Percentiles rank a stretch among this genome's conserved stretches.
Evolutionary conservation across 2,329 filamentous ascomycete species (phyloP).

Genomic region (Tolypocladium amazonense): DNA sequence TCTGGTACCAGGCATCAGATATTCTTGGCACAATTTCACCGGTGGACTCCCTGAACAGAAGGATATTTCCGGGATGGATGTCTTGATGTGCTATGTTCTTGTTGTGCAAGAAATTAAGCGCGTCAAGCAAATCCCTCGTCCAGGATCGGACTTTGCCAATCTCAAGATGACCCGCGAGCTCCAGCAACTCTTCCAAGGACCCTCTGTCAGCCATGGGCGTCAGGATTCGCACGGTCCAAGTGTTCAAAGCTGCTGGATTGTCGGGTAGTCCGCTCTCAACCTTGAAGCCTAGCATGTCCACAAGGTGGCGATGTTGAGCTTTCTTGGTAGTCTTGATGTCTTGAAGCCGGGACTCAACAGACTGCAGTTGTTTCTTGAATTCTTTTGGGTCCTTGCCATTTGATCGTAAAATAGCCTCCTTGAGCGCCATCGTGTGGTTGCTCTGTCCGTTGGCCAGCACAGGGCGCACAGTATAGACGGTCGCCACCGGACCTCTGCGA

Average conservation of each 20-base stretch:
- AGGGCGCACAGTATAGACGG: conserved; percentile 63
- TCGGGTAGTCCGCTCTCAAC: conserved; percentile 46
- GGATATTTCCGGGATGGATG: conserved; percentile 69
- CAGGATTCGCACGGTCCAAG: conserved; percentile 67
- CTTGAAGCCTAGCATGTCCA: conserved; percentile 74
- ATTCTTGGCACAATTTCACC: conserved; percentile 66
- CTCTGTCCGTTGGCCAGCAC: conserved; percentile 43
- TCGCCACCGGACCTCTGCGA: conserved; percentile 54
- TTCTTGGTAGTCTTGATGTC: conserved; percentile 63
- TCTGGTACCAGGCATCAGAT: conserved; percentile 62
- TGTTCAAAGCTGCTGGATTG: conserved; percentile 22
- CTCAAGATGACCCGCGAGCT: conserved; percentile 64
- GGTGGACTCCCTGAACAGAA: conserved; percentile 59
- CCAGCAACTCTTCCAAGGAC: conserved; percentile 70
- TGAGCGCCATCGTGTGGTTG: conserved; percentile 60
- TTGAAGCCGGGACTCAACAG: conserved; percentile 67
- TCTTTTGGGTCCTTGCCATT: conserved; percentile 46
- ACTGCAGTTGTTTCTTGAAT: conserved; percentile 67
- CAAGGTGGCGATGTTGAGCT: conserved; percentile 64
- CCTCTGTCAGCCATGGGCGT: conserved; percentile 72
- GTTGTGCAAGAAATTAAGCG: conserved; percentile 75
- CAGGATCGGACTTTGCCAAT: conserved; percentile 72
- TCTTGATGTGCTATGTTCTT: conserved; percentile 76
- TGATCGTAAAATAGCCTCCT: conserved; percentile 53
- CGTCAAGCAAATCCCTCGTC: conserved; percentile 87